Base-by-base conservation (phyloP, 2,329 filamentous ascomycete genomes). In the Pezizomycotina sp. region DNA sequence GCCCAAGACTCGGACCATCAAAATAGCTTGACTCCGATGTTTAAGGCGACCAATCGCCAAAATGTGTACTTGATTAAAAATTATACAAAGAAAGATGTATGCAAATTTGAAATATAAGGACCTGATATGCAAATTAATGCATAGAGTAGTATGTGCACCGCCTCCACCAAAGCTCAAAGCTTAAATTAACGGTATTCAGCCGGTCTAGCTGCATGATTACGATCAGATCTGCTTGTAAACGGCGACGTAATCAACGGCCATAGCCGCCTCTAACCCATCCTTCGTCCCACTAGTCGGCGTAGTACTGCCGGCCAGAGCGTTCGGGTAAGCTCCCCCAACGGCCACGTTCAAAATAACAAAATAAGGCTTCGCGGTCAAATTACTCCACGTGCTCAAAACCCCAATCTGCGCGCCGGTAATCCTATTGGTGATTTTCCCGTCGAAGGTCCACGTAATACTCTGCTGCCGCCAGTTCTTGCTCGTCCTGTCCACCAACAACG, bases 181-280 rank as follows among this genome's bases (percentile, higher is more conserved):
- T n/a, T n/a, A n/a, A n/a, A n/a, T n/a, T n/a, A n/a, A n/a, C n/a
- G n/a, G n/a, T n/a, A n/a, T n/a, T n/a, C n/a, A n/a, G n/a, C n/a
- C n/a, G n/a, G n/a, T n/a, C n/a, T n/a, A n/a, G n/a, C n/a, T n/a
- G n/a, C n/a, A n/a, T n/a, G n/a, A n/a, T n/a, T n/a, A n/a, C n/a
- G n/a, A n/a, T n/a, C n/a, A n/a, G n/a, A n/a, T n/a, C n/a, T n/a
- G n/a, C n/a, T 51, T 53, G 47, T 52, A 60, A 9, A 58, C 56
- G n/a, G 52, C 57, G 12, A 62, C 56, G 42, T 60, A 60, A 27
- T 57, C 54, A 12, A 62, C 50, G 43, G 61, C 55, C 55, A 62
- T 56, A 7, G 47, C 48, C 5, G 55, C 51, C 1, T 47, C 48
- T 4, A 45, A 31, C 0, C 58, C 59, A 6, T 51, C 58, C 8